These are phyloP conservation scores for Novymonas esmeraldas DNA, from an alignment of 208 protist species.

Conservation along the genomic window DNA sequence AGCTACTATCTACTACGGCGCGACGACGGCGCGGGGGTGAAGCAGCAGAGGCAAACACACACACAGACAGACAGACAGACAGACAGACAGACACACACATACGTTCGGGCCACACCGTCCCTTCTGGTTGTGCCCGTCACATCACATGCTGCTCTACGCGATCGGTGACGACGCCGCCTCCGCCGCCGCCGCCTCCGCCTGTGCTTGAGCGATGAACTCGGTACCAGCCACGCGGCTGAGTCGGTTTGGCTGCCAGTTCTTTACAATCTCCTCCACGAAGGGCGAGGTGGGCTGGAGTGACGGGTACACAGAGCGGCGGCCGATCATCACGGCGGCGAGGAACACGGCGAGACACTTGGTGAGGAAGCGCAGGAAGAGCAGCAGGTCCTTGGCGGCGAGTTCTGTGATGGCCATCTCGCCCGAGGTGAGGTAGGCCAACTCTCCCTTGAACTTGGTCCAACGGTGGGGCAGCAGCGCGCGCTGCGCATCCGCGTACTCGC, in stretches of 20 bases:
- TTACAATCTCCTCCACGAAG: constrained; percentile 70
- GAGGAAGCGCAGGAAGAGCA: constrained; percentile 52
- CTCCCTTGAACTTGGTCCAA: constrained; percentile 41
- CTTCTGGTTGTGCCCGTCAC: too few species aligned
- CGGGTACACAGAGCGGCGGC: constrained; percentile 67
- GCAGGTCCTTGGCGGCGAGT: constrained; percentile 37
- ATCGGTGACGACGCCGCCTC: neutral
- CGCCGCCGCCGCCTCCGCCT: neutral
- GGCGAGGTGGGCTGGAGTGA: constrained; percentile 61
- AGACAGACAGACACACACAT: too few species aligned
- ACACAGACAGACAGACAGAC: too few species aligned
- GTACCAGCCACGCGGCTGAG: constrained; percentile 13
- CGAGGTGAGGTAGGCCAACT: constrained; percentile 39
- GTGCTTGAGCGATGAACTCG: constrained; percentile 15
- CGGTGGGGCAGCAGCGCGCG: constrained; percentile 63
- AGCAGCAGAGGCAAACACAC: too few species aligned
- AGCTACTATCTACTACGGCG: too few species aligned
- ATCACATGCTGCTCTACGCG: too few species aligned
- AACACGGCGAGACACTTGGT: constrained; percentile 82
- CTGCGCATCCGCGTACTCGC: constrained; percentile 69
- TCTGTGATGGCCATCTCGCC: constrained; percentile 47
- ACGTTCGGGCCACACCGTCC: too few species aligned
- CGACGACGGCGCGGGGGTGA: too few species aligned
- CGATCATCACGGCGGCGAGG: constrained; percentile 55
- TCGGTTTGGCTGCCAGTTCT: constrained; percentile 63